Percentiles rank a stretch among this genome's conserved stretches.
phyloP scores from a whole-genome alignment of 2,329 filamentous ascomycete genomes.

The Aspergillus caelatus region DNA sequence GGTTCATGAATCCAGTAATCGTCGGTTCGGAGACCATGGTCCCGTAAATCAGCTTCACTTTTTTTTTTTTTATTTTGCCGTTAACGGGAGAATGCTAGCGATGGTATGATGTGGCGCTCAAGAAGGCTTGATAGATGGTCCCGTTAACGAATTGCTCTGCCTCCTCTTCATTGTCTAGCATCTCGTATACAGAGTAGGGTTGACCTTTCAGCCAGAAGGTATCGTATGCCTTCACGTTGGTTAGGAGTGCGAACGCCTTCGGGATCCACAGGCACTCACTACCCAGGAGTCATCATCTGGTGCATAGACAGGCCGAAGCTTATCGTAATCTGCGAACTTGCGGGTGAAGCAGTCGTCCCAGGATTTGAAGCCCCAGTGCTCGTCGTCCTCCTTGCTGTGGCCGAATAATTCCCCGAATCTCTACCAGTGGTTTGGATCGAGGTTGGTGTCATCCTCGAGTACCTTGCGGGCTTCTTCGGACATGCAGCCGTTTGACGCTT shows the following conservation, averaged over 20 bases:
- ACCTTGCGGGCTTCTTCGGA: neutral
- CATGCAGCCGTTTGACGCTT: neutral
- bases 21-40: neutral
- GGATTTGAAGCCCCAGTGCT: slow-evolving; percentile 1
- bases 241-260: neutral
- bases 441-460: neutral
- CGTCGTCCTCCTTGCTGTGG: neutral
- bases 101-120: neutral
- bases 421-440: neutral
- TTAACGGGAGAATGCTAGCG: neutral
- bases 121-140: slow-evolving; percentile 1
- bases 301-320: neutral
- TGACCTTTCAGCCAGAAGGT: slow-evolving; percentile 3
- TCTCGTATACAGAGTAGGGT: neutral
- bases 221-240: neutral
- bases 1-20: neutral
- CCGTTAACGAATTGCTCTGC: neutral
- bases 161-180: neutral
- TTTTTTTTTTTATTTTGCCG: neutral
- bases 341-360: slow-evolving; percentile 10
- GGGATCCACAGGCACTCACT: neutral
- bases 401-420: slow-evolving; percentile 1
- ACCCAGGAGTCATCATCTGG: slow-evolving; percentile 37
- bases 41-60: neutral
- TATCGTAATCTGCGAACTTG: neutral